Conservation (phyloP, 768 basidiomycete species). For the Rhizopogon rudus region DNA sequence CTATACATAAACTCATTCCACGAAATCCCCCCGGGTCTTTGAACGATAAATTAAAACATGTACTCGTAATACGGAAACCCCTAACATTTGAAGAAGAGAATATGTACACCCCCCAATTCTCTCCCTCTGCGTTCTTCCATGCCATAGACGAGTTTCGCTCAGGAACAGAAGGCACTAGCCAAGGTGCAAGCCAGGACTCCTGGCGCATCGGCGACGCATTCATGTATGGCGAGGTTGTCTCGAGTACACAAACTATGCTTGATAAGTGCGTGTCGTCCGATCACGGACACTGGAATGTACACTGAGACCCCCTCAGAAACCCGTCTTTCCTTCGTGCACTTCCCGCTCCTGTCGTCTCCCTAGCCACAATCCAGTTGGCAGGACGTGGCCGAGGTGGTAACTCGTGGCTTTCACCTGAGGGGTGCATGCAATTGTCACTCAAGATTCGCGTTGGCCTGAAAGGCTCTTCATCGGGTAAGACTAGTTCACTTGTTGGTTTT, state of each 20-base stretch:
- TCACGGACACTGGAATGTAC: not conserved
- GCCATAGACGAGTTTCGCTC: slow-evolving; percentile 36
- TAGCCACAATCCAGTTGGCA: slow-evolving; percentile 83
- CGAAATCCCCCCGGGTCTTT: slow-evolving; percentile 22
- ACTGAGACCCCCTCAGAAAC: slow-evolving; percentile 50
- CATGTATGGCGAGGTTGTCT: slow-evolving; percentile 84
- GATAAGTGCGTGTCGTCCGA: slow-evolving; percentile 61
- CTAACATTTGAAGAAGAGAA: slow-evolving; percentile 39
- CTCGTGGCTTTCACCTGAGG: slow-evolving; percentile 87
- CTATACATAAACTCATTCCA: slow-evolving; percentile 12
- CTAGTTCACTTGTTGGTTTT: not conserved
- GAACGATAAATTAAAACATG: slow-evolving; percentile 40
- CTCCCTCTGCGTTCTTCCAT: slow-evolving; percentile 54
- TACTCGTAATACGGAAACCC: slow-evolving; percentile 48
- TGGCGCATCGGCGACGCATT: slow-evolving; percentile 75
- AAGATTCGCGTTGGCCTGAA: slow-evolving; percentile 19
- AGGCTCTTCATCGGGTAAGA: slow-evolving; percentile 5
- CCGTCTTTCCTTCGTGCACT: slow-evolving; percentile 61
- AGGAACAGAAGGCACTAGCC: slow-evolving; percentile 19
- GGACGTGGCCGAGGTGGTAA: slow-evolving; percentile 89
- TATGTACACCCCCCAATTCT: slow-evolving; percentile 63
- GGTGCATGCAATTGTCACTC: slow-evolving; percentile 70
- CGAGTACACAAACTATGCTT: slow-evolving; percentile 92
- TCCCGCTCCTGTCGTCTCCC: slow-evolving; percentile 72
- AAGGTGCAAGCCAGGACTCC: slow-evolving; percentile 14